Evolutionary conservation across 2,329 filamentous ascomycete genomes (phyloP).

Genomic region (Elsinoe australis): DNA sequence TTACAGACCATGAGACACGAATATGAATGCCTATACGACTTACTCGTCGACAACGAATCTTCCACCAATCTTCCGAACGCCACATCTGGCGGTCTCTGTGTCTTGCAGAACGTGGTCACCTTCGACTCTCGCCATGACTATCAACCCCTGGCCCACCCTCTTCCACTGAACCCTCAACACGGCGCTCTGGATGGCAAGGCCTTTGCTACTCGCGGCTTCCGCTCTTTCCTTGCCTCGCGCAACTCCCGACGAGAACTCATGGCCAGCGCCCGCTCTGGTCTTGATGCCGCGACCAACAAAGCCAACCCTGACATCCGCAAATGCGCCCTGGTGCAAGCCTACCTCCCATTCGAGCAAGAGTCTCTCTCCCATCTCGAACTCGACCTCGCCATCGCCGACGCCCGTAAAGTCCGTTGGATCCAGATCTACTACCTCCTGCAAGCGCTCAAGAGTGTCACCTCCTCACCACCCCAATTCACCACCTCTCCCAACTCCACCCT

Average conservation of each 20-base stretch:
- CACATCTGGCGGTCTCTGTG: conserved; percentile 55
- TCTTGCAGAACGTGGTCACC: conserved; percentile 57
- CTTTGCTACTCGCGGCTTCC: conserved; percentile 30
- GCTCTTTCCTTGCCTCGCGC: conserved; percentile 31
- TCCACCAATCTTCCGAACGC: conserved; percentile 42
- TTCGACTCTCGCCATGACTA: conserved; percentile 59
- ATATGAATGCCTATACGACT: conserved; percentile 63
- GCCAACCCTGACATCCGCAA: conserved; percentile 31
- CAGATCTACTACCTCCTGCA: conserved; percentile 67
- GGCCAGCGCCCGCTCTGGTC: conserved; percentile 46
- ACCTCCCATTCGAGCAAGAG: conserved; percentile 61
- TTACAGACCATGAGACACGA: conserved; percentile 58
- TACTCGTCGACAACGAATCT: conserved; percentile 55
- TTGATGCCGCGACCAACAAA: conserved; percentile 44
- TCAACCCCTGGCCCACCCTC: conserved; percentile 52
- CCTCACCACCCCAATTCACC: conserved; percentile 40
- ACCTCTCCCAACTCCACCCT: not conserved
- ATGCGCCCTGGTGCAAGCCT: conserved; percentile 56
- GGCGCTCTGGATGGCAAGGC: conserved; percentile 23
- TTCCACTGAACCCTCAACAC: conserved; percentile 57
- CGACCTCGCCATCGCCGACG: conserved; percentile 56
- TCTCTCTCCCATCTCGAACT: conserved; percentile 50
- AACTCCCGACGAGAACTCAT: conserved; percentile 42
- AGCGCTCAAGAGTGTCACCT: conserved; percentile 57
- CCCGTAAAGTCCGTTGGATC: conserved; percentile 71